These are phyloP conservation scores for Schizochytrium sp. DNA, from an alignment of 108 stramenopile species.

Conservation along the genomic window DNA sequence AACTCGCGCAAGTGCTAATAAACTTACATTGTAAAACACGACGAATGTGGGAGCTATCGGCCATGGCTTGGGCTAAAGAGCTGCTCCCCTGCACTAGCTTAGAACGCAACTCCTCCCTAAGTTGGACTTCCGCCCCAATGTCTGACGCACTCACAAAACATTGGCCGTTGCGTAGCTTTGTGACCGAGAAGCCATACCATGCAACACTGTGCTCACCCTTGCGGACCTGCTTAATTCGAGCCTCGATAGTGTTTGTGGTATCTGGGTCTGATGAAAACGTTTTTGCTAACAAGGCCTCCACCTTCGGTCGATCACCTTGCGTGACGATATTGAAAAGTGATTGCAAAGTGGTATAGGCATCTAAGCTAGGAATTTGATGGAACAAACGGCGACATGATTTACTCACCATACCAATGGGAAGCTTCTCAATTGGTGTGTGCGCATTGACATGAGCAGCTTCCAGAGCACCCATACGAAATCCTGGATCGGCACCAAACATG, in stretches of 20 bases:
- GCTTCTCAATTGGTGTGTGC: neutral
- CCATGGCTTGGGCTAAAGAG: constrained; percentile 20
- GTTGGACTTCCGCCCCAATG: constrained; percentile 26
- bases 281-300: constrained; percentile 7
- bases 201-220: neutral
- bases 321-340: neutral
- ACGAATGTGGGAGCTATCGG: constrained; percentile 35
- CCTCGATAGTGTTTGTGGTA: neutral
- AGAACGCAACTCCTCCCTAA: constrained; percentile 20
- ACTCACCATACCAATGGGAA: constrained; percentile 10
- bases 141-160: constrained; percentile 31
- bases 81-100: constrained; percentile 28
- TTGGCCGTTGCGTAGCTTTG: constrained; percentile 1
- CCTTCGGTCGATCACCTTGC: constrained; percentile 22
- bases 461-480: neutral
- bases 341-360: neutral
- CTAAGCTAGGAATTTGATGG: neutral
- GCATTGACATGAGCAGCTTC: neutral
- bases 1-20: no score
- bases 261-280: neutral
- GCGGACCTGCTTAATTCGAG: neutral
- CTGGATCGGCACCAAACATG: constrained; percentile 14
- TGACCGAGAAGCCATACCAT: neutral
- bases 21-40: neutral
- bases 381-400: constrained; percentile 19